Evolutionary conservation across 2,329 filamentous ascomycete genomes (phyloP).

Genomic region (Epichloe gansuensis): DNA sequence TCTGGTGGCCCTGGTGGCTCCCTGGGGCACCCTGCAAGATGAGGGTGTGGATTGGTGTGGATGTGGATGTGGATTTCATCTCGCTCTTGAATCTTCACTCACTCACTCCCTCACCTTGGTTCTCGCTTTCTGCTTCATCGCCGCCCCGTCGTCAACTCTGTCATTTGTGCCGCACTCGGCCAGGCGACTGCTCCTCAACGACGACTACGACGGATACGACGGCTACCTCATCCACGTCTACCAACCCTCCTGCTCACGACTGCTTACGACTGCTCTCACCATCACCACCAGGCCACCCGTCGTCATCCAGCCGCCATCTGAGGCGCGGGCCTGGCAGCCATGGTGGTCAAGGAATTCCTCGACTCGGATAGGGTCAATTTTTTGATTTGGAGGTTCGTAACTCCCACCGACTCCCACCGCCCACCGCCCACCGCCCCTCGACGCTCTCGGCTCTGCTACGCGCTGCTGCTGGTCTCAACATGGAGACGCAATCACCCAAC

Average conservation of each 20-base stretch:
- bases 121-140: slow-evolving; percentile 6
- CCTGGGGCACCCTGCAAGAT: neutral
- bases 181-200: neutral
- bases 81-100: slow-evolving; percentile 16
- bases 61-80: slow-evolving; percentile 13
- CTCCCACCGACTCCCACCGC: slow-evolving; percentile 9
- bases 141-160: neutral
- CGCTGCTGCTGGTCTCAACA: neutral
- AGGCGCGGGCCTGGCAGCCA: slow-evolving; percentile 23
- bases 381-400: slow-evolving; percentile 56
- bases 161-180: neutral
- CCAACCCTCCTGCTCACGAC: neutral
- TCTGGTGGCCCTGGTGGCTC: neutral
- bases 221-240: neutral
- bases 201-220: slow-evolving; percentile 3
- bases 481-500: slow-evolving; percentile 1
- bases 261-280: neutral
- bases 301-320: slow-evolving; percentile 20
- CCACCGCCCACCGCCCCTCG: slow-evolving; percentile 4
- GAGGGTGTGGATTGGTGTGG: neutral
- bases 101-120: slow-evolving; percentile 9
- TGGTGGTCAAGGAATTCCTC: slow-evolving; percentile 46
- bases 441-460: neutral
- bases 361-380: slow-evolving; percentile 57
- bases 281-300: slow-evolving; percentile 10